Evolutionary conservation across 2,329 filamentous ascomycete species (phyloP), one percentile per base, ranked within the genome.

Genomic region (Ustulina deusta): DNA sequence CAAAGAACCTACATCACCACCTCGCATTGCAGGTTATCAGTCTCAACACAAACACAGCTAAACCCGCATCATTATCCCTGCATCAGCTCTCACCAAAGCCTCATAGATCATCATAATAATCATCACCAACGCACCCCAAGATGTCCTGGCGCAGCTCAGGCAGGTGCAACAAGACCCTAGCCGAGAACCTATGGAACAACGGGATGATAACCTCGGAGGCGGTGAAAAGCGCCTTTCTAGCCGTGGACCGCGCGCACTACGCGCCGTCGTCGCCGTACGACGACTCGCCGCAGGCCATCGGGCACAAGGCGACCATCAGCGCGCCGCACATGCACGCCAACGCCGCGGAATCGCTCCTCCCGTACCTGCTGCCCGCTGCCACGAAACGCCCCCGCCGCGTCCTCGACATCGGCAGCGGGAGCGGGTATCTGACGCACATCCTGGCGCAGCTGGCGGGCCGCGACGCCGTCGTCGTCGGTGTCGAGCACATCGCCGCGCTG

Each of bases 91-190:
- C 34, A 36, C 34, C 17, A 10, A 25, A 25, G 20, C 42, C 20
- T 5, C 11, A 52, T 34, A 46, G 5, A 29, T 22, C 17, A 36
- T 6, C 20, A 13, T 22, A 3, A 25, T 6, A 17, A 52, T 22
- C 10, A 1, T 42, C 4, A 29, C 10, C 13, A 40, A 32, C 13
- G 22, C 36, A 27, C 29, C 11, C 7, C 67, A 85, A 70, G 67
- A 98, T 99, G 96, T 94, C 95, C 67, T 99, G 96, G 96, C 88
- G 89, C 72, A 93, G 92, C 79, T 92, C 91, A 6, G 95, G 93
- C 68, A 81, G 82, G 4, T 88, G 89, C 32, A 97, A 98, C 79
- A 80, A 82, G 46, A 89, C 90, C 64, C 85, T 99, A 56, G 84
- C 98, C 69, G 86, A 90, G 73, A 97, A 97, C 78, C 85, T 99